These are phyloP conservation scores for Amanita jacksonii DNA, from an alignment of 768 basidiomycete species.

Conservation along the genomic window DNA sequence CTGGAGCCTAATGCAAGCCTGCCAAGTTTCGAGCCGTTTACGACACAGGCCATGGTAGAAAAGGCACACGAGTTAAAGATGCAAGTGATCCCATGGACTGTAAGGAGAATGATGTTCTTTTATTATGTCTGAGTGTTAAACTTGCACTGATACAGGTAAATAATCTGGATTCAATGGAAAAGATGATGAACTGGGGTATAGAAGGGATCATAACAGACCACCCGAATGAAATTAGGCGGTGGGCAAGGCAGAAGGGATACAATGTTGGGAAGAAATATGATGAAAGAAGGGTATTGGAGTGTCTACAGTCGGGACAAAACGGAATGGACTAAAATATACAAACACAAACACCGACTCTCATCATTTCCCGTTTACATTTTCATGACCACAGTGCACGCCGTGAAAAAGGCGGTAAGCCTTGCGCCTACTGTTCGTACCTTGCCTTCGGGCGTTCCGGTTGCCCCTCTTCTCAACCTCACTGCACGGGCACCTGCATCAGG, in stretches of 20 bases:
- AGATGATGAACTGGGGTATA: slow-evolving; percentile 47
- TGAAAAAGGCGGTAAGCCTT: slow-evolving; percentile 77
- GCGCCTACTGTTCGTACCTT: slow-evolving; percentile 73
- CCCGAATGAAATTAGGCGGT: slow-evolving; percentile 47
- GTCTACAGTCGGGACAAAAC: slow-evolving; percentile 34
- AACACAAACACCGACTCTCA: slow-evolving; percentile 24
- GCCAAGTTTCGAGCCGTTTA: no score
- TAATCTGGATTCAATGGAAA: slow-evolving; percentile 47
- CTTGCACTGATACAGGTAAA: slow-evolving; percentile 38
- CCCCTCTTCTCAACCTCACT: slow-evolving; percentile 65
- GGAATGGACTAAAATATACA: slow-evolving; percentile 25
- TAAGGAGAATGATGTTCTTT: slow-evolving; percentile 14
- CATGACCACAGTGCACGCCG: slow-evolving; percentile 65
- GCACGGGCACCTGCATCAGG: slow-evolving; percentile 51
- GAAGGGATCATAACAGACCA: slow-evolving; percentile 79
- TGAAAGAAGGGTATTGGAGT: slow-evolving; percentile 51
- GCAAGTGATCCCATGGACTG: slow-evolving; percentile 68
- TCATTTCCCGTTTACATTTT: slow-evolving; percentile 9
- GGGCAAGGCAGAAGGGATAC: slow-evolving; percentile 43
- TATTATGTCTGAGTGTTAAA: background rate
- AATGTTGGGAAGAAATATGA: slow-evolving; percentile 43
- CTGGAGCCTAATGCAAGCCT: no score
- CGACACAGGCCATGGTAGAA: slow-evolving; percentile 61
- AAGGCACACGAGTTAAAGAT: slow-evolving; percentile 56
- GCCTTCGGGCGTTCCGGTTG: slow-evolving; percentile 71